These are phyloP conservation scores for Talaromyces sp. DNA, from an alignment of 2,329 filamentous ascomycete genomes.

Conservation along the genomic window DNA sequence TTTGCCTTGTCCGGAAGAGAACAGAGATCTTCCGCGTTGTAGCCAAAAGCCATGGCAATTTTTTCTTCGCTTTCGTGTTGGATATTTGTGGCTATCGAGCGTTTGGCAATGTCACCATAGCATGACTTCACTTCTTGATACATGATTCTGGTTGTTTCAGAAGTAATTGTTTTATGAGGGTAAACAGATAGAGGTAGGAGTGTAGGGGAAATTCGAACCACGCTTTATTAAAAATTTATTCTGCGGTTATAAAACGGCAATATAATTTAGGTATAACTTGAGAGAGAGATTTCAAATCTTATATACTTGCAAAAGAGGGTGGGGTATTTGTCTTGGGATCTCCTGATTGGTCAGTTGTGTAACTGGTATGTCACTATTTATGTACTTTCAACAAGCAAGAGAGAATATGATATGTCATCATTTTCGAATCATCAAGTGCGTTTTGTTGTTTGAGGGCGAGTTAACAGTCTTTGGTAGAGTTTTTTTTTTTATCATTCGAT, in stretches of 20 bases:
- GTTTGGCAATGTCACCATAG: slow-evolving; percentile 8
- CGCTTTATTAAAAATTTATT: no score
- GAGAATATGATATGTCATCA: not conserved
- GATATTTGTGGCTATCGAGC: slow-evolving; percentile 20
- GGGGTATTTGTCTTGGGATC: not conserved
- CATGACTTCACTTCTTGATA: not conserved
- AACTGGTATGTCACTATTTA: not conserved
- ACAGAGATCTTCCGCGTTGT: slow-evolving; percentile 43
- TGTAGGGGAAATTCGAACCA: not conserved
- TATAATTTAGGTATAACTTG: not conserved
- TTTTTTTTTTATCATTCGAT: no score
- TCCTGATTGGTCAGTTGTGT: not conserved
- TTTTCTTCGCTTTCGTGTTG: slow-evolving; percentile 30
- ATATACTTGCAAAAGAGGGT: not conserved
- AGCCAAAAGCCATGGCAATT: slow-evolving; percentile 50
- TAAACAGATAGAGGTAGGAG: not conserved
- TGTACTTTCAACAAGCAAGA: not conserved
- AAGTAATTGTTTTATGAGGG: not conserved
- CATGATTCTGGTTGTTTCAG: not conserved
- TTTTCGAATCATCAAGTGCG: not conserved
- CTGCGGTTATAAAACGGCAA: not conserved
- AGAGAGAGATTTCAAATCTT: not conserved
- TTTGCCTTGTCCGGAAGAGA: slow-evolving; percentile 45
- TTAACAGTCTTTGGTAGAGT: not conserved
- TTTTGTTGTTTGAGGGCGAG: not conserved